Evolutionary conservation across 129 eudicot genomes (phyloP), one percentile per base, ranked within the genome.

Genomic region (Flaveria sonorensis): DNA sequence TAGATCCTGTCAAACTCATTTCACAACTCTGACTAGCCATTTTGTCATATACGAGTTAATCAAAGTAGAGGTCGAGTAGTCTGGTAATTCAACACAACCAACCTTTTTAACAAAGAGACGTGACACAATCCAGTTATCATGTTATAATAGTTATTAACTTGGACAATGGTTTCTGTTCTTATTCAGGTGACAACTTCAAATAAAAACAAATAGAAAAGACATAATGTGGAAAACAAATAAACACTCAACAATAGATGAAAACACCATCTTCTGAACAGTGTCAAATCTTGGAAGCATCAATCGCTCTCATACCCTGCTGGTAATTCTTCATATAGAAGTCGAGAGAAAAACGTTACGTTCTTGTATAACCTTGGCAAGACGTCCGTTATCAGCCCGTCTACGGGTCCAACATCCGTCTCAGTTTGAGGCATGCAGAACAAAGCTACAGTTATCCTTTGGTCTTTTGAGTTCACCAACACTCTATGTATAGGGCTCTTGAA

Each of bases 401-500:
- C 84, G 3, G 96, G 96, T 74, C 83, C 88, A 67, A 90, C 62
- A 39, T 84, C 90, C 53, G 18, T 63, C 50, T 81, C 82, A 1
- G 76, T 51, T 65, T 83, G 84, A 11, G 92, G 88, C 59, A 61
- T 19, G 75, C 85, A 86, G 76, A 86, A 90, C 82, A 79, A 19
- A 18, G 96, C 91, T 39, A 88, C 62, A 14, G 84, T 77, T 55
- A 80, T 73, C 81, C 93, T 86, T 68, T 74, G 86, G 28, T 66
- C 48, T 30, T 84, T 74, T 9, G 87, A 39, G 67, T 88, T 77
- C 14, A 86, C 77, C 45, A 83, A 77, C 30, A 56, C 96, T 43
- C 86, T 82, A 67, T 90, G 91, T 78, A 90, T 45, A 2, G 91
- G 83, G 70, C 96, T 90, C 81, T 84, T 88, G 78, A 81, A 88